Conservation (phyloP, 1,139 yeast genomes). For the Saccharomyces pastorianus region DNA sequence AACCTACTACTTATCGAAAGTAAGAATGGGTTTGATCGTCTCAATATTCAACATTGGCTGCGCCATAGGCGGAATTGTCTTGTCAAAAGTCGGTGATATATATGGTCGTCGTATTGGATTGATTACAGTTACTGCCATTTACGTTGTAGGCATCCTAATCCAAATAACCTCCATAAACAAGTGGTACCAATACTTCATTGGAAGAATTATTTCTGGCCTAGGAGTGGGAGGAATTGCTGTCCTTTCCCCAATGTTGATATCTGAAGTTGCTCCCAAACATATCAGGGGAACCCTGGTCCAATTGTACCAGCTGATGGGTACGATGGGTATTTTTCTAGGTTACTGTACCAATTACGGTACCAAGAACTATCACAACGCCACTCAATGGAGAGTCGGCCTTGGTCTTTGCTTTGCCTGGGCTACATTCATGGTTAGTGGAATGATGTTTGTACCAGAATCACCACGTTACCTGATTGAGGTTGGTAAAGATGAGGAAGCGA, state of each 20-base stretch:
- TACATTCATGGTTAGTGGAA: constrained; percentile 38
- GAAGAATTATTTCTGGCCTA: constrained; percentile 52
- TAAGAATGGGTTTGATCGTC: constrained; percentile 52
- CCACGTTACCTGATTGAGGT: constrained; percentile 57
- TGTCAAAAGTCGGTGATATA: constrained; percentile 47
- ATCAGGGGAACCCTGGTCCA: constrained; percentile 58
- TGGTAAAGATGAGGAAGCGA: constrained; percentile 48
- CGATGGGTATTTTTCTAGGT: constrained; percentile 52
- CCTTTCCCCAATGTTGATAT: constrained; percentile 50
- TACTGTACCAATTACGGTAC: constrained; percentile 51
- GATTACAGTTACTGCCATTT: constrained; percentile 45
- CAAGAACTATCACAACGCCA: constrained; percentile 36
- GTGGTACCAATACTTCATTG: constrained; percentile 47
- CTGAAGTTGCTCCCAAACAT: constrained; percentile 56
- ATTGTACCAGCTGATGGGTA: constrained; percentile 52
- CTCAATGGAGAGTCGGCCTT: constrained; percentile 53
- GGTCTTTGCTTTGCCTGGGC: constrained; percentile 42
- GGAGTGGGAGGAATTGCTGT: constrained; percentile 57
- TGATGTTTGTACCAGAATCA: constrained; percentile 64
- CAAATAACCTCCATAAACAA: constrained; percentile 43
- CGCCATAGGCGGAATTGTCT: constrained; percentile 50
- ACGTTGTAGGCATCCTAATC: constrained; percentile 51
- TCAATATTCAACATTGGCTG: constrained; percentile 62
- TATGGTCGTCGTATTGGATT: constrained; percentile 53
- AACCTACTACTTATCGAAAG: constrained; percentile 37